phyloP scores from a whole-genome alignment of 1,139 yeast species.

The Arxiozyma bovina region DNA sequence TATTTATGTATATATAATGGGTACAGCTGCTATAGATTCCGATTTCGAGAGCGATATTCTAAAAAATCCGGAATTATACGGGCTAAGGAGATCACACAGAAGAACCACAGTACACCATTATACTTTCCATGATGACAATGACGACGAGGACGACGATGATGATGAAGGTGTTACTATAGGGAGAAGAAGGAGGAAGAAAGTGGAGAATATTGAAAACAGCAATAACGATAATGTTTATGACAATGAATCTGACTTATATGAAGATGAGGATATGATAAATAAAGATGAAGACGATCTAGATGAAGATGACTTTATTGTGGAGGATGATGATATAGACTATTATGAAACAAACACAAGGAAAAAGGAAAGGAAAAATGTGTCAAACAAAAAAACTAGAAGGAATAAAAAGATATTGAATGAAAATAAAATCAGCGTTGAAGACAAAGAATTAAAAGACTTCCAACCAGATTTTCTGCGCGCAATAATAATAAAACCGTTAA shows the following conservation, averaged over 20 bases:
- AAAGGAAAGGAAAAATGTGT: slow-evolving; percentile 15
- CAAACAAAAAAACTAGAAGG: slow-evolving; percentile 13
- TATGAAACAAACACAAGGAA: slow-evolving; percentile 25
- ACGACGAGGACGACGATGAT: slow-evolving; percentile 33
- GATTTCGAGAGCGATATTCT: slow-evolving; percentile 26
- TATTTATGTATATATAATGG: not conserved
- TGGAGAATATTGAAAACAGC: slow-evolving; percentile 17
- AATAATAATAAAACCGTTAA: slow-evolving; percentile 60
- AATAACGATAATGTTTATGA: slow-evolving; percentile 21
- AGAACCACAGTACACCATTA: slow-evolving; percentile 43
- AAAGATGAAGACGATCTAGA: slow-evolving; percentile 29
- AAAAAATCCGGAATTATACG: slow-evolving; percentile 80
- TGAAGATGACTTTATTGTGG: slow-evolving; percentile 20
- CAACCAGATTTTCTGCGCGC: slow-evolving; percentile 69
- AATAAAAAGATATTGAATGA: slow-evolving; percentile 8
- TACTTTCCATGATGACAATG: slow-evolving; percentile 32
- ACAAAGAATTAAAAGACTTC: slow-evolving; percentile 17
- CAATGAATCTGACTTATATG: slow-evolving; percentile 20
- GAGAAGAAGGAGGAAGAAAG: slow-evolving; percentile 18
- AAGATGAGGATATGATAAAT: slow-evolving; percentile 18
- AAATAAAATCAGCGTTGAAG: slow-evolving; percentile 8
- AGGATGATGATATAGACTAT: slow-evolving; percentile 23
- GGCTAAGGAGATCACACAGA: slow-evolving; percentile 79
- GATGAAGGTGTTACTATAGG: slow-evolving; percentile 21
- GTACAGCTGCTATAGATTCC: not conserved